phyloP scores from a whole-genome alignment of 371 early-diverging fungal species.

The Entomophthora muscae region DNA sequence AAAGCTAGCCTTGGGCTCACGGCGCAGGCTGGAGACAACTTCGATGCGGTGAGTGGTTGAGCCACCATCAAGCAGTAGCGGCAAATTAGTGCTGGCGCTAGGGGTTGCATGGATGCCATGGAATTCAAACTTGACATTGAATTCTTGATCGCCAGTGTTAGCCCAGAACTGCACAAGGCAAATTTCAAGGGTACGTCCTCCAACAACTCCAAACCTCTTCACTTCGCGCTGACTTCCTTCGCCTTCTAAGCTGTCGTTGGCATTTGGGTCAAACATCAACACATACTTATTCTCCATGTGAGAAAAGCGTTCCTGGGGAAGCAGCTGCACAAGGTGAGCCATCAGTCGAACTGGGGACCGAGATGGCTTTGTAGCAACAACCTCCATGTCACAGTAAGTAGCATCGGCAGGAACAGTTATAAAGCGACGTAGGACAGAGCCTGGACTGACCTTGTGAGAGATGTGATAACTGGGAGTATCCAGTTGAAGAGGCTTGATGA shows the following conservation, averaged over 20 bases:
- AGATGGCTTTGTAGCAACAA: slow-evolving; percentile 13
- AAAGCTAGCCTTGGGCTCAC: neutral
- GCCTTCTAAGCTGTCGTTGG: slow-evolving; percentile 14
- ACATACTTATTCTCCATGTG: slow-evolving; percentile 32
- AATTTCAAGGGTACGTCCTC: slow-evolving; percentile 60
- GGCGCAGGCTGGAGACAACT: neutral
- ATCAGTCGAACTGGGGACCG: slow-evolving; percentile 35
- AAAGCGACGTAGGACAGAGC: slow-evolving; percentile 59
- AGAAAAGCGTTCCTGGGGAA: slow-evolving; percentile 49
- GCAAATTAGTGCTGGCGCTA: neutral
- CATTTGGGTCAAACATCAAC: slow-evolving; percentile 18
- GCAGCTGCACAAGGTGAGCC: slow-evolving; percentile 48
- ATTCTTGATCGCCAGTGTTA: slow-evolving; percentile 41
- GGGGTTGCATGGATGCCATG: slow-evolving; percentile 48
- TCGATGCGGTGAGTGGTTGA: neutral
- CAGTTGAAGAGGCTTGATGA: slow-evolving; percentile 54
- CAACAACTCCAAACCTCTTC: slow-evolving; percentile 42
- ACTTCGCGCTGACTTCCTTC: slow-evolving; percentile 33
- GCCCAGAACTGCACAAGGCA: slow-evolving; percentile 81
- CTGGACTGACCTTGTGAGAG: slow-evolving; percentile 46
- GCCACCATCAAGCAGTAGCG: neutral
- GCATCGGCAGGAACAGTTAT: slow-evolving; percentile 67
- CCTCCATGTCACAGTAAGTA: slow-evolving; percentile 33
- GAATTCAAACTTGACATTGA: slow-evolving; percentile 58
- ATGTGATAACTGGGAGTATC: slow-evolving; percentile 28